Conservation (phyloP, 2,329 filamentous ascomycete genomes). For the Pseudogymnoascus sp. region DNA sequence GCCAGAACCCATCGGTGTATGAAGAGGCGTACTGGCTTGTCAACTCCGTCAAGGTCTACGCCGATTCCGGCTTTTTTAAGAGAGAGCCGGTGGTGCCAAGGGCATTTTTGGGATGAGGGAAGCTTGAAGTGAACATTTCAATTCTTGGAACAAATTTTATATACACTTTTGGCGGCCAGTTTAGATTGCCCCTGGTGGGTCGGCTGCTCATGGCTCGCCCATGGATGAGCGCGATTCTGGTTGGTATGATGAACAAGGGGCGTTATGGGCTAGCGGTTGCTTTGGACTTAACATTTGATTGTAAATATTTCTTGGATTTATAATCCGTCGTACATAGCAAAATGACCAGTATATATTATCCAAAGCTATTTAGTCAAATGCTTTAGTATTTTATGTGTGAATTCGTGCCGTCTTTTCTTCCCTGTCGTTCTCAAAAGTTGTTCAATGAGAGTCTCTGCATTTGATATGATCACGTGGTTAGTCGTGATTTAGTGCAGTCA, state of each 20-base stretch:
- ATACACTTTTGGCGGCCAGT: neutral
- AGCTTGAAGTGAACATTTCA: neutral
- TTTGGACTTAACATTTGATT: neutral
- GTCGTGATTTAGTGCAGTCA: slow-evolving; percentile 4
- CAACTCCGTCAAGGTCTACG: slow-evolving; percentile 60
- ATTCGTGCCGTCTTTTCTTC: neutral
- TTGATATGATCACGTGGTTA: neutral
- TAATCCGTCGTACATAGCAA: neutral
- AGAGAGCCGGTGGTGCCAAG: neutral
- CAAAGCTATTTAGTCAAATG: neutral
- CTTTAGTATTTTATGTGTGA: neutral
- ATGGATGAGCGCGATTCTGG: neutral
- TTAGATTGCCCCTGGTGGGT: neutral
- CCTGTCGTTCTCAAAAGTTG: neutral
- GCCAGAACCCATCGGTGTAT: slow-evolving; percentile 63
- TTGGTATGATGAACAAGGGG: neutral
- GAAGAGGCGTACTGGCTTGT: slow-evolving; percentile 69
- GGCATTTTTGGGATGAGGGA: neutral
- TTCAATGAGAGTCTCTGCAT: slow-evolving; percentile 5
- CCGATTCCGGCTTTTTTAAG: neutral
- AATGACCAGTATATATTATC: neutral
- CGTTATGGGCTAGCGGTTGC: neutral
- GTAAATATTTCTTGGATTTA: slow-evolving; percentile 5
- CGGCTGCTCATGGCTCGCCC: neutral
- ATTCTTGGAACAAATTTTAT: neutral